Evolutionary conservation across 345 rosid genomes (phyloP), one percentile per base, ranked within the genome.

Genomic region (Gossypium sturtianum): DNA sequence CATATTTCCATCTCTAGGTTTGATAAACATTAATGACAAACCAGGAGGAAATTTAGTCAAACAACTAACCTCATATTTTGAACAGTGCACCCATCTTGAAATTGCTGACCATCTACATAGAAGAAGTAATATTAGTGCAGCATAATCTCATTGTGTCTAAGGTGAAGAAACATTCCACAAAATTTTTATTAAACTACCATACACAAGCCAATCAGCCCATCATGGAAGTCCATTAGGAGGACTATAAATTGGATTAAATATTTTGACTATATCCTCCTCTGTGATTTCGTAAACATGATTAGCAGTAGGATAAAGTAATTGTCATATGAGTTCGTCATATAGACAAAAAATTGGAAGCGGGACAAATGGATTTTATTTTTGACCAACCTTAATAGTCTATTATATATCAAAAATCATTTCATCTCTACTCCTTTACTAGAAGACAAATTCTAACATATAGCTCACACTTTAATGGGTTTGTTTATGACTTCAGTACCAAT

Each of bases 61-160:
- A 45, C 49, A 38, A 72, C 87, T 73, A 17, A 88, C 91, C 89
- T 88, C 94, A 76, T 88, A 88, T 82, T 88, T 88, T 74, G 92
- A 87, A 82, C 94, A 90, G 56, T 85, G 80, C 41, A 81, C 83
- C 90, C 90, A 85, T 80, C 92, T 86, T 76, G 90, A 75, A 66
- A 85, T 61, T 76, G 89, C 80, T 0, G 88, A 43, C 94, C 92
- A 87, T 78, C 92, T 88, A 77, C 58, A 78, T 67, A 51, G 48
- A 75, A 61, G 63, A 75, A 15, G 34, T 16, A 65, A 72, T 34
- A 51, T 59, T 74, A 74, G 66, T 80, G 4, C 44, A 78, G 52
- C 19, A 48, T 44, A 27, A 38, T 10, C 64, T 71, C 64, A 54
- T 56, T 65, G 52, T 58, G 15, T 77, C 54, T 27, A 66, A 2